Evolutionary conservation across 768 basidiomycete species (phyloP), one percentile per base, ranked within the genome.

Genomic region (Asterophora lycoperdoides): DNA sequence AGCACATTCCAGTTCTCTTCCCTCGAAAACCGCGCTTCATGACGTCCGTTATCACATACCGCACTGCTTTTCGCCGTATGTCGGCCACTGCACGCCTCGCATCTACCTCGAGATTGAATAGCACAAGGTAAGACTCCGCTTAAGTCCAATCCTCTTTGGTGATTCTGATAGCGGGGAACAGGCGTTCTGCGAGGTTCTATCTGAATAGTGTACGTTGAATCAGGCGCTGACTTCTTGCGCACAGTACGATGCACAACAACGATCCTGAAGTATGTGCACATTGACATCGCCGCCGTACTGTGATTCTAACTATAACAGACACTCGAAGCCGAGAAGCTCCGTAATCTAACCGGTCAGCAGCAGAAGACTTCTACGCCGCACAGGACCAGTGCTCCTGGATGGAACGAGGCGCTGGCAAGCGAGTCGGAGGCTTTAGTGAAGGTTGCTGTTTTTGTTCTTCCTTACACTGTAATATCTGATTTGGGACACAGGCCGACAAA

Each of bases 321-420:
- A 9, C 64, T 83, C 17, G 79, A 80, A 47, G 58, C 57, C 14
- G 79, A 83, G 59, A 85, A 84, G 52, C 61, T 54, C 10, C 70
- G 75, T n/a, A 78, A 78, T 56, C 62, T 79, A 34, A 58, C 69
- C 17, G 65, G 67, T 5, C 59, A 60, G 3, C 74, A 79, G 26
- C 68, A 77, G 57, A 66, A 67, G 51, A 77, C 71, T 1, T 73
- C 77, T 2, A 71, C 79, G 1, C 73, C 78, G 8, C 73, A 76
- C 46, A 6, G 23, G 23, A 55, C 72, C 9, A 61, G 77, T 52
- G 82, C 84, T 0, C 84, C 83, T 3, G 85, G 84, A 1, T 87
- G 85, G 85, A 86, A 86, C 52, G 85, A 87, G 55, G 61, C 64
- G 19, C 74, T 87, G 10, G 85, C 85, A 0, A 76, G 73, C 47